phyloP scores from a whole-genome alignment of 805 yeast genomes.

The Sungouiella thailandica region DNA sequence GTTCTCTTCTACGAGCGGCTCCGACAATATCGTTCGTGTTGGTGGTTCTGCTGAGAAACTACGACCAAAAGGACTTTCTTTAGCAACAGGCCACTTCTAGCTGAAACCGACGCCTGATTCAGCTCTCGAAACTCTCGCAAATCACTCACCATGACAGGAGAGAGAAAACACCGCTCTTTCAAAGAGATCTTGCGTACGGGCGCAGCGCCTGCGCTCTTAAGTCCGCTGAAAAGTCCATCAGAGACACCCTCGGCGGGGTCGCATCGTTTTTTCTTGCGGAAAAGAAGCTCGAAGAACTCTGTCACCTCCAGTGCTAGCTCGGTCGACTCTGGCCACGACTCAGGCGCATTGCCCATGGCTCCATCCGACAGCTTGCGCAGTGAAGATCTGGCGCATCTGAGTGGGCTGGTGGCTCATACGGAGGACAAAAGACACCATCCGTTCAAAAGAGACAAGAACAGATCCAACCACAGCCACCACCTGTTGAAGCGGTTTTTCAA shows the following conservation, averaged over 20 bases:
- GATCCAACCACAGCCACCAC: constrained; percentile 16
- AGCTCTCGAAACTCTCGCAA: too few relatives aligned
- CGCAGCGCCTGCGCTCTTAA: constrained; percentile 2
- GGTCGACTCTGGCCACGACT: constrained; percentile 9
- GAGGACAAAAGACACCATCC: constrained; percentile 4
- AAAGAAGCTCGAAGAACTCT: constrained; percentile 18
- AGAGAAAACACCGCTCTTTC: constrained; percentile 12
- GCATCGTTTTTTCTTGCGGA: constrained; percentile 23
- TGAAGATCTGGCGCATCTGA: not conserved
- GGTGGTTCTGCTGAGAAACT: too few relatives aligned
- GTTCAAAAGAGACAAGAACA: too few relatives aligned
- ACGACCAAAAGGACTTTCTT: too few relatives aligned
- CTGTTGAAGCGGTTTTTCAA: constrained; percentile 49
- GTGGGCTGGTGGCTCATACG: constrained; percentile 2
- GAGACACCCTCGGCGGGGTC: constrained; percentile 4
- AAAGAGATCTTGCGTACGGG: constrained; percentile 6
- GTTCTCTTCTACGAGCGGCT: too few relatives aligned
- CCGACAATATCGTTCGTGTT: too few relatives aligned
- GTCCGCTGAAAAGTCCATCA: constrained; percentile 2
- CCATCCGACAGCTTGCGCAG: not conserved
- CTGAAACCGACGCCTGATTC: too few relatives aligned
- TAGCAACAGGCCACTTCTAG: too few relatives aligned
- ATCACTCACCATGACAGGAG: constrained; percentile 11
- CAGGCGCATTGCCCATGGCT: constrained; percentile 5
- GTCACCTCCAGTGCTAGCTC: constrained; percentile 9